These are phyloP conservation scores for Bolboschoenus planiculmis DNA, from an alignment of 176 grass and related monocot genomes.

Conservation along the genomic window DNA sequence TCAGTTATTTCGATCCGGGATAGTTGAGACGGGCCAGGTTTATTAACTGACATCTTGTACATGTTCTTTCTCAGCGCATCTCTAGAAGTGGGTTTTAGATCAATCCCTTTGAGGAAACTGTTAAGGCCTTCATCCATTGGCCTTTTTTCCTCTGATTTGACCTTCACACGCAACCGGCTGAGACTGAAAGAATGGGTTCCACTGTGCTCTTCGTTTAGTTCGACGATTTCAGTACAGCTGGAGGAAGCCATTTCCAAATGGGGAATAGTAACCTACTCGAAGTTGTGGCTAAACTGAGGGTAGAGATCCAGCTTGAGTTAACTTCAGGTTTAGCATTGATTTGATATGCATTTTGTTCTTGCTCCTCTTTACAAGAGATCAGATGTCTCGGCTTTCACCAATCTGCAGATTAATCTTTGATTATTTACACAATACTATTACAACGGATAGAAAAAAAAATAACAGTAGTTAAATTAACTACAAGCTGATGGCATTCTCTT, in stretches of 20 bases:
- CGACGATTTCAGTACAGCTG: slow-evolving; percentile 83
- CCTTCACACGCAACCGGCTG: slow-evolving; percentile 50
- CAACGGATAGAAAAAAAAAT: neutral
- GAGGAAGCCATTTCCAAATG: slow-evolving; percentile 50
- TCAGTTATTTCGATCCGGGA: slow-evolving; percentile 81
- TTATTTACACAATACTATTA: neutral
- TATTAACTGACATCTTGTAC: slow-evolving; percentile 53
- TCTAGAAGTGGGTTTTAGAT: slow-evolving; percentile 42
- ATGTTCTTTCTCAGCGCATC: slow-evolving; percentile 42
- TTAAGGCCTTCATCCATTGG: slow-evolving; percentile 65
- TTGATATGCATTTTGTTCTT: neutral
- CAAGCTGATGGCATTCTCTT: neutral
- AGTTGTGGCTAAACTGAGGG: neutral
- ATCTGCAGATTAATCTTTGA: neutral
- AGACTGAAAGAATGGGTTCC: slow-evolving; percentile 34
- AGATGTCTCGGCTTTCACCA: neutral
- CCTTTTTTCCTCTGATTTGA: slow-evolving; percentile 51
- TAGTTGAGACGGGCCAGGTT: slow-evolving; percentile 43
- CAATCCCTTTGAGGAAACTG: slow-evolving; percentile 62
- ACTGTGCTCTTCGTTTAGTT: slow-evolving; percentile 49
- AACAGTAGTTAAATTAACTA: neutral
- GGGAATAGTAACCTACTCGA: neutral
- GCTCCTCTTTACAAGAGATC: neutral
- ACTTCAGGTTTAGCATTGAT: neutral
- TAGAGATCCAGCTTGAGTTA: slow-evolving; percentile 10